These are phyloP conservation scores for Colletotrichum chrysophilum DNA, from an alignment of 2,329 filamentous ascomycete genomes.

Conservation along the genomic window DNA sequence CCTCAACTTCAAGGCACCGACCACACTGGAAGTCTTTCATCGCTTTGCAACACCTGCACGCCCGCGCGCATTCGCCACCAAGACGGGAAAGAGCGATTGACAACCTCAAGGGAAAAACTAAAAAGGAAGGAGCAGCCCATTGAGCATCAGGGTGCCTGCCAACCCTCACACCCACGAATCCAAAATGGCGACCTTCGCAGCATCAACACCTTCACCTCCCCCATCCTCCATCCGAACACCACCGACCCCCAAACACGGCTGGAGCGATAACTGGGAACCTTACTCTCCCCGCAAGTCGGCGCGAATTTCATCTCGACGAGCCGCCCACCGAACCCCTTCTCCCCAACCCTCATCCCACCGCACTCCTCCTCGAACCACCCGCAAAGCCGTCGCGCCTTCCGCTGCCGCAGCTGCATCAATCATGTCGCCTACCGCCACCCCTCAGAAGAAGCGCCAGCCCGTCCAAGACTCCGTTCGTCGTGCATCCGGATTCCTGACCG, in stretches of 20 bases:
- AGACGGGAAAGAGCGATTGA: background rate
- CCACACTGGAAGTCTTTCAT: background rate
- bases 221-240: conserved; percentile 66
- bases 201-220: conserved; percentile 69
- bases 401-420: conserved; percentile 23
- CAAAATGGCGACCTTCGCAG: conserved; percentile 24
- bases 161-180: background rate
- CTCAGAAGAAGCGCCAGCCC: conserved; percentile 53
- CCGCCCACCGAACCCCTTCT: conserved; percentile 60
- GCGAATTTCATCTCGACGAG: conserved; percentile 64
- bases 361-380: conserved; percentile 37
- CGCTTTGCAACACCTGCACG: background rate
- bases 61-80: background rate
- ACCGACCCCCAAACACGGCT: conserved; percentile 71
- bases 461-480: conserved; percentile 53
- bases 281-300: conserved; percentile 75
- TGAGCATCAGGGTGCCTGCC: background rate
- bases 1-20: background rate
- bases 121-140: conserved; percentile 9
- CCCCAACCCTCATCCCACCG: conserved; percentile 43
- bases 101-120: background rate
- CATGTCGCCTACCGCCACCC: conserved; percentile 29
- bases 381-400: conserved; percentile 32
- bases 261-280: conserved; percentile 72
- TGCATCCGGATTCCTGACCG: conserved; percentile 49